Conservation (phyloP, 2,329 filamentous ascomycete genomes). For the Talaromyces rugulosus region DNA sequence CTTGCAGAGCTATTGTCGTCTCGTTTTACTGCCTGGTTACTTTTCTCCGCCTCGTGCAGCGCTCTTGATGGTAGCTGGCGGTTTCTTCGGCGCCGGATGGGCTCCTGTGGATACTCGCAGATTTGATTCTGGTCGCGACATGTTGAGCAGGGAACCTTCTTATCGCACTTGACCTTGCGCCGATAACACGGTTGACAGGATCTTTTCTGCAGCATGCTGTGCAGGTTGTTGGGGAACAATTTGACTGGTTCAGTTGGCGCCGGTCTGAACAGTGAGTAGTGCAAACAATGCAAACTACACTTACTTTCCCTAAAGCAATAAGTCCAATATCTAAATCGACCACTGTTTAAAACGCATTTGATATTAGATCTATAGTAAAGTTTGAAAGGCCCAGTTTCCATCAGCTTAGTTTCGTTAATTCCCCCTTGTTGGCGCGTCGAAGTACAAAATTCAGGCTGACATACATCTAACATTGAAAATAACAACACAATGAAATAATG, state of each 20-base stretch:
- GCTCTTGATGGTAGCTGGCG: background rate
- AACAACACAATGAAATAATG: too few relatives aligned
- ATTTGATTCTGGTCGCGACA: background rate
- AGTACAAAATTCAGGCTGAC: background rate
- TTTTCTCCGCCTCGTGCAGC: background rate
- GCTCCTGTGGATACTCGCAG: conserved; percentile 4
- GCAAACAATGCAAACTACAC: background rate
- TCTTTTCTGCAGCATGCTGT: background rate
- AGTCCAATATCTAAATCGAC: background rate
- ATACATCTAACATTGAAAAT: background rate
- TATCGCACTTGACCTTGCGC: conserved; percentile 4
- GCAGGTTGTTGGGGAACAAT: background rate
- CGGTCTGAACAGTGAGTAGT: background rate
- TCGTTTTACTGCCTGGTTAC: background rate
- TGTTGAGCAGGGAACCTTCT: conserved; percentile 1
- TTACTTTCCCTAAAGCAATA: background rate
- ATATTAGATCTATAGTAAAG: background rate
- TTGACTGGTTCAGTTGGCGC: background rate
- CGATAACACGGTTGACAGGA: conserved; percentile 4
- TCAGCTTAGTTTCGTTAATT: background rate
- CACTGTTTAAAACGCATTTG: background rate
- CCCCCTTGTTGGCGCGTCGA: background rate
- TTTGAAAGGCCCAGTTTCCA: background rate
- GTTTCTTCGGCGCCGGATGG: conserved; percentile 2
- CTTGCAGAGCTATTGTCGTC: background rate